Conservation (phyloP, 768 basidiomycete genomes). For the Russula vinacea region DNA sequence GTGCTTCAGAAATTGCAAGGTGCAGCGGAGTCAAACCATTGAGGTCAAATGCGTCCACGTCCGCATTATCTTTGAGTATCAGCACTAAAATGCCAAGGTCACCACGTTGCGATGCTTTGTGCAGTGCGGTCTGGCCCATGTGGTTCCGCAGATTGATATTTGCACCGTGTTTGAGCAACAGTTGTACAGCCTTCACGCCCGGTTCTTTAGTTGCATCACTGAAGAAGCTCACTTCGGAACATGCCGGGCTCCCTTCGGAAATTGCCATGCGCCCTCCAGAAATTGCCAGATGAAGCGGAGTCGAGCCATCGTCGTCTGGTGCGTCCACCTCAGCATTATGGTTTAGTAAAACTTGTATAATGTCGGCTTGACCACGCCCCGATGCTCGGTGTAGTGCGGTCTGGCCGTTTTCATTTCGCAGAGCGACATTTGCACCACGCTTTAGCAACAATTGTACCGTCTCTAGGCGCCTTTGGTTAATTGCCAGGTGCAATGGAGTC, state of each 20-base stretch:
- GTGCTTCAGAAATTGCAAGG: neutral
- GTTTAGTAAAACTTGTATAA: neutral
- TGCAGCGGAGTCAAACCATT: neutral
- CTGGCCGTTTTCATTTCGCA: too few relatives aligned
- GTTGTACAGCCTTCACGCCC: neutral
- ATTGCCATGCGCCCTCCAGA: too few relatives aligned
- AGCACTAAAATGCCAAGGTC: neutral
- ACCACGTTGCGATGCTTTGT: neutral
- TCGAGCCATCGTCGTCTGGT: neutral
- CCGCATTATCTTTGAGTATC: neutral
- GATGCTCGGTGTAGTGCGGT: too few relatives aligned
- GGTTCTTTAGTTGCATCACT: too few relatives aligned
- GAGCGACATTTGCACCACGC: too few relatives aligned
- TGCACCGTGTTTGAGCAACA: neutral
- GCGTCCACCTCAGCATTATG: neutral
- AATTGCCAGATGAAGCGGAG: neutral
- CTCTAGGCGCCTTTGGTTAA: too few relatives aligned
- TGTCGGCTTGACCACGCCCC: too few relatives aligned
- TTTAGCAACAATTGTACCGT: too few relatives aligned
- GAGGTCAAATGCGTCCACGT: neutral
- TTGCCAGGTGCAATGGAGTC: too few relatives aligned
- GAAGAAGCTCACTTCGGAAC: too few relatives aligned
- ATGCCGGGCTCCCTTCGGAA: too few relatives aligned
- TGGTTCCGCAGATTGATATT: neutral
- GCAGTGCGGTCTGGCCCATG: slow-evolving; percentile 24